phyloP scores from a whole-genome alignment of 495 filamentous ascomycete genomes.

The Penicillium pancosmium region DNA sequence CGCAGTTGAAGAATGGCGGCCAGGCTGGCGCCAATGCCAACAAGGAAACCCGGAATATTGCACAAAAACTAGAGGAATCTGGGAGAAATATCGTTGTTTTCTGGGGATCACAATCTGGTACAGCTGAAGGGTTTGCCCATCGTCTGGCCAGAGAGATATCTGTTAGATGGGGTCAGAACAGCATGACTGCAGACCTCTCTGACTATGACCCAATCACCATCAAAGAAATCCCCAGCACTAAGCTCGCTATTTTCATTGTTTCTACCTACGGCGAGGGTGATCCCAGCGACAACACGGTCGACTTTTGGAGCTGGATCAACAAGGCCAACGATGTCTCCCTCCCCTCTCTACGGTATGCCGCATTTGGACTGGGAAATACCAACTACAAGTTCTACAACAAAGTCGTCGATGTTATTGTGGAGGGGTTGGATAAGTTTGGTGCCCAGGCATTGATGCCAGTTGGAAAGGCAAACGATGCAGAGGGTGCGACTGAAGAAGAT shows the following conservation, averaged over 20 bases:
- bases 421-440: slow-evolving; percentile 38
- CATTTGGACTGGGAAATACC: slow-evolving; percentile 52
- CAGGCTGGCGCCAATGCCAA: slow-evolving; percentile 11
- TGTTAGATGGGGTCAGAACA: slow-evolving; percentile 43
- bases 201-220: slow-evolving; percentile 52
- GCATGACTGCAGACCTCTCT: slow-evolving; percentile 50
- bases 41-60: slow-evolving; percentile 41
- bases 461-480: slow-evolving; percentile 49
- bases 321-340: slow-evolving; percentile 31
- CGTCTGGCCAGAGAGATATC: slow-evolving; percentile 49
- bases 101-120: slow-evolving; percentile 61
- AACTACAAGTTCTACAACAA: slow-evolving; percentile 57
- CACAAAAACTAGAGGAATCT: slow-evolving; percentile 35
- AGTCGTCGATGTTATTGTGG: slow-evolving; percentile 45
- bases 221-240: slow-evolving; percentile 37
- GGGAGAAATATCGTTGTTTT: slow-evolving; percentile 50
- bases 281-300: slow-evolving; percentile 53
- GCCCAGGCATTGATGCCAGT: slow-evolving; percentile 42
- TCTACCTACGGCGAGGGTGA: slow-evolving; percentile 61
- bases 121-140: slow-evolving; percentile 52
- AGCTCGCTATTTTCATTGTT: slow-evolving; percentile 53
- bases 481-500: slow-evolving; percentile 52
- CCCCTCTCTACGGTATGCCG: slow-evolving; percentile 41
- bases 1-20: slow-evolving; percentile 36
- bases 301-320: slow-evolving; percentile 49